A percentile compares a stretch with the other conserved stretches of the same genome.
phyloP scores from a whole-genome alignment of 2,329 filamentous ascomycete genomes.

The Fusarium graminum region DNA sequence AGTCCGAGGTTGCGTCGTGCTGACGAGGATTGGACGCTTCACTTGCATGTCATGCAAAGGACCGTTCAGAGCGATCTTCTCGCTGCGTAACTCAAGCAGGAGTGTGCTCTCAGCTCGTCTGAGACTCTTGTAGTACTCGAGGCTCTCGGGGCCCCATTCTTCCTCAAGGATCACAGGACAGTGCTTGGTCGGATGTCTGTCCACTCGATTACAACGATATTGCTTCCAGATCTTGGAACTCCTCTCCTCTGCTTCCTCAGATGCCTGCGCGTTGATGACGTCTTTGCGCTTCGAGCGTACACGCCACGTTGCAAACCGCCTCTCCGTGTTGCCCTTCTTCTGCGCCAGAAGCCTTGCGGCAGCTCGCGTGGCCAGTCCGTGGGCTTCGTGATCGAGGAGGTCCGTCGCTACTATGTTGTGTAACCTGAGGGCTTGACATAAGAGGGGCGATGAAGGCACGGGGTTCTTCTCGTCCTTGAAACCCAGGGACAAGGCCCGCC shows the following conservation, averaged over 20 bases:
- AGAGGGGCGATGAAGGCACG: neutral
- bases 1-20: neutral
- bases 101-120: constrained; percentile 1
- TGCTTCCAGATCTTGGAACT: neutral
- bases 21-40: neutral
- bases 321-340: neutral
- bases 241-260: neutral
- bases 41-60: neutral
- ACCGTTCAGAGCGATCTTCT: neutral
- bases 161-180: neutral
- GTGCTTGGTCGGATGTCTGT: neutral
- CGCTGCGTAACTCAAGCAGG: constrained; percentile 5
- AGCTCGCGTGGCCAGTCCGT: accelerated
- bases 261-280: neutral
- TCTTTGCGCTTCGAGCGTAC: neutral
- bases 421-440: too few relatives aligned
- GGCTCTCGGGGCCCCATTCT: neutral
- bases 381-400: neutral
- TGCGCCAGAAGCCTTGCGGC: neutral
- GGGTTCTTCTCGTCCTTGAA: neutral
- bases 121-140: neutral
- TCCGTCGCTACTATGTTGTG: neutral
- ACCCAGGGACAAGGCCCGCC: neutral
- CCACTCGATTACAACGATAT: neutral
- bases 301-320: neutral